phyloP scores from a whole-genome alignment of 176 grass and related monocot species.

The Miscanthus lutarioriparius region DNA sequence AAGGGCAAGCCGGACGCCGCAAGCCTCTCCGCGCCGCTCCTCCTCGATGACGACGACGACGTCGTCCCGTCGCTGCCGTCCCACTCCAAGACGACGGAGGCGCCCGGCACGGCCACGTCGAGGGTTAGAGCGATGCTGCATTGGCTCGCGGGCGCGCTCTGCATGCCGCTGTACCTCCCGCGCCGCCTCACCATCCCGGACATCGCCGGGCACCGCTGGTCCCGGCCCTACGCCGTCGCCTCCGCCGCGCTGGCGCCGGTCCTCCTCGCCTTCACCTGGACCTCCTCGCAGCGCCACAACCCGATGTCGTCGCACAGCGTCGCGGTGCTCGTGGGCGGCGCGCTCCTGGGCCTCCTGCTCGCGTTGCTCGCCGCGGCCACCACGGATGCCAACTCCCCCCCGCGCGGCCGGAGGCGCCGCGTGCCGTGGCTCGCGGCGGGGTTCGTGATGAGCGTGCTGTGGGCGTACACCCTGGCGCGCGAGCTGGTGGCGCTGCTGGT shows the following conservation, averaged over 20 bases:
- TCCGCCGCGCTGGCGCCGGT: slow-evolving; percentile 61
- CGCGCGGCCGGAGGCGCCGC: slow-evolving; percentile 19
- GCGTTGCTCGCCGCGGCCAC: slow-evolving; percentile 28
- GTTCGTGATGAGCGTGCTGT: slow-evolving; percentile 86
- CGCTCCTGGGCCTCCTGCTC: slow-evolving; percentile 25
- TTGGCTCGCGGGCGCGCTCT: slow-evolving; percentile 21
- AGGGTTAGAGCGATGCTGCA: background rate
- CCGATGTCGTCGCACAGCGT: background rate
- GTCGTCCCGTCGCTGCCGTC: slow-evolving; percentile 26
- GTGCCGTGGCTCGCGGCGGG: slow-evolving; percentile 74
- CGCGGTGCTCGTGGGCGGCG: slow-evolving; percentile 28
- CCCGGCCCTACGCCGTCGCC: slow-evolving; percentile 39
- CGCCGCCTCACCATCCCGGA: slow-evolving; percentile 85
- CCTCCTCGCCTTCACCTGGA: slow-evolving; percentile 56
- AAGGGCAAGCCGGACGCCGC: background rate
- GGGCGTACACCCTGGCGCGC: slow-evolving; percentile 77
- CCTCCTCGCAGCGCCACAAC: slow-evolving; percentile 10
- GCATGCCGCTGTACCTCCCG: slow-evolving; percentile 79
- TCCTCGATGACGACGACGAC: slow-evolving; percentile 25
- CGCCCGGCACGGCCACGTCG: background rate
- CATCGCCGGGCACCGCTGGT: slow-evolving; percentile 66
- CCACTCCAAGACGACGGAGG: slow-evolving; percentile 20
- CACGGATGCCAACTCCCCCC: slow-evolving; percentile 28
- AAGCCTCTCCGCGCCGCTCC: slow-evolving; percentile 47
- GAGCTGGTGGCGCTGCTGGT: slow-evolving; percentile 79